Conservation (phyloP, 2,329 filamentous ascomycete genomes). For the Mycogone perniciosa region DNA sequence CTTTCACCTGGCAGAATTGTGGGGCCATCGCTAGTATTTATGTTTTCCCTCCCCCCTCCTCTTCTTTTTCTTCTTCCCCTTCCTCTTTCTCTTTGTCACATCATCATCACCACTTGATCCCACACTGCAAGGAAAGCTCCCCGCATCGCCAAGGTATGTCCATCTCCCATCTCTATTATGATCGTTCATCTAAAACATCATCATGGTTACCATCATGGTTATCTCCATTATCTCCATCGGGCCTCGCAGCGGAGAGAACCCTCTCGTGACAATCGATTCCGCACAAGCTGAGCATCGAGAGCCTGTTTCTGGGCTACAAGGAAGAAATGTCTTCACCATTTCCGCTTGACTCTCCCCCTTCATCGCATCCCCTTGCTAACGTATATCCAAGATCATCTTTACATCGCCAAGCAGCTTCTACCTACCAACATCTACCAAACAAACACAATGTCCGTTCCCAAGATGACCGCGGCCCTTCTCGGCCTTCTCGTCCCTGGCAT, state of each 20-base stretch:
- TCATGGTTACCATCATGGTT: not conserved
- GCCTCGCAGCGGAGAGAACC: no score
- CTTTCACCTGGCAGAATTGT: not conserved
- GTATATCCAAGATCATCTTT: not conserved
- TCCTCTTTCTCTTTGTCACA: not conserved
- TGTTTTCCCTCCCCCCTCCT: not conserved
- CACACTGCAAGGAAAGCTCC: not conserved
- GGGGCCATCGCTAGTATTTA: constrained; percentile 5
- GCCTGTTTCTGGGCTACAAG: no score
- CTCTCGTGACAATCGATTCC: no score
- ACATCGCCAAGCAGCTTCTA: not conserved
- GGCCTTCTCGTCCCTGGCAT: constrained; percentile 17
- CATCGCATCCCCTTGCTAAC: not conserved
- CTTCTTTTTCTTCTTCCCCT: constrained; percentile 2
- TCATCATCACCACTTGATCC: not conserved
- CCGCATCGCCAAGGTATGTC: not conserved
- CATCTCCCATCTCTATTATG: not conserved
- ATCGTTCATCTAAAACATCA: not conserved
- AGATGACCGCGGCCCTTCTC: constrained; percentile 22
- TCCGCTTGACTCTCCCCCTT: not conserved
- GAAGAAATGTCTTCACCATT: not conserved
- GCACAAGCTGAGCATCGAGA: no score
- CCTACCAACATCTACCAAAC: not conserved
- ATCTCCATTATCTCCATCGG: not conserved
- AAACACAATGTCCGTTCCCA: constrained; percentile 22